Evolutionary conservation across 2,329 filamentous ascomycete species (phyloP).

Genomic region (Ceratocystis diversiconidia): DNA sequence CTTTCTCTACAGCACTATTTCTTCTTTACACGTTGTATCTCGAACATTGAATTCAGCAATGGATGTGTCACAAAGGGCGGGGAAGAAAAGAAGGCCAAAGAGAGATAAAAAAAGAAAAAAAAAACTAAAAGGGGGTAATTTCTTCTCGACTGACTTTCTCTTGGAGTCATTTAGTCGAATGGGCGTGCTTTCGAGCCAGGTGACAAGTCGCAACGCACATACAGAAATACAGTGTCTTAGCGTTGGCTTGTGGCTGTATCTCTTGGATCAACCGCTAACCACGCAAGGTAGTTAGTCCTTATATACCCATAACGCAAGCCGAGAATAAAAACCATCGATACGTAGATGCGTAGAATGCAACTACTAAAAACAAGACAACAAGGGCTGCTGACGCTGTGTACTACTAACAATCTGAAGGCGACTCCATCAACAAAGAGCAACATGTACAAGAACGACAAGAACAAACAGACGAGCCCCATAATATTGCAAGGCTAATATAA

Average conservation of each 20-base stretch:
- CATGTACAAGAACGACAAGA: neutral
- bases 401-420: neutral
- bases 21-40: neutral
- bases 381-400: neutral
- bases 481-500: neutral
- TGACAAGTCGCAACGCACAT: neutral
- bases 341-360: neutral
- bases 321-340: neutral
- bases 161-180: neutral
- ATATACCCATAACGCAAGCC: neutral
- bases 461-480: neutral
- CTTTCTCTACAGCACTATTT: neutral
- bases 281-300: neutral
- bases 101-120: neutral
- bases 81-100: neutral
- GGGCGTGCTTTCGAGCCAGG: neutral
- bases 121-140: neutral
- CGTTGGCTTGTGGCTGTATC: neutral
- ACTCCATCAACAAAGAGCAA: neutral
- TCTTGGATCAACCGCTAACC: neutral
- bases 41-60: too few species aligned
- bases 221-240: neutral
- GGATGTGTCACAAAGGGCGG: too few species aligned
- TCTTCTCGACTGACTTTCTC: conserved; percentile 1
- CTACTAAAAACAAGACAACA: neutral